Evolutionary conservation across 805 yeast species (phyloP), one percentile per base, ranked within the genome.

Genomic region (Lipomyces oligophaga): DNA sequence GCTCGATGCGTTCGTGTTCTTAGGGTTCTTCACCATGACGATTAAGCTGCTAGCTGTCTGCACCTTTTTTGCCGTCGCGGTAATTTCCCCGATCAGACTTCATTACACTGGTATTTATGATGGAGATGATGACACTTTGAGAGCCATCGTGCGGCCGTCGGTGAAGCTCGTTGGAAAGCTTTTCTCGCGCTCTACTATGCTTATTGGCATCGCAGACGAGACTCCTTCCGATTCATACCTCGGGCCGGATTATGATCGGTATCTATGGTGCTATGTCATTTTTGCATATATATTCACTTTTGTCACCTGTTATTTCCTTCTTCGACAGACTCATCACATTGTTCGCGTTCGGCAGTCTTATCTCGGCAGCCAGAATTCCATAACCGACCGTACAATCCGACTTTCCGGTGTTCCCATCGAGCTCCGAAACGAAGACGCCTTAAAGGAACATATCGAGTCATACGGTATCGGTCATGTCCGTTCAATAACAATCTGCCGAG

Each of bases 21-120:
- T 90, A 26, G 88, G 88, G 3, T 89, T 90, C 63, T 93, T 93
- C 75, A 82, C 85, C 51, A 85, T 88, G 85, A 77, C 93, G 51
- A 85, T 89, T 39, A 78, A 79, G 62, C 69, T 85, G 6, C 65
- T 90, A 20, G 66, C 77, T 2, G 67, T 77, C 1, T 81, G 88
- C 60, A 75, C 85, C 38, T 47, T 85, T 2, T 78, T 85, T 58
- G 88, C 95, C 1, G 68, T 84, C 7, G 68, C 79, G 4, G 73
- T 90, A 2, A 83, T 90, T 18, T 83, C 95, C 0, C 97, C 98
- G 0, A 74, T 93, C 3, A 66, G 97, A 44, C 83, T 81, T 66
- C 80, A 81, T 59, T 86, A 75, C 62, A 86, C 96, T 0, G 97
- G 97, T 1, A 72, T 75, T 24, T 80, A 80, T 52, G 95, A 85